phyloP scores from a whole-genome alignment of 2,329 filamentous ascomycete genomes.

The Colletotrichum nymphaeae region DNA sequence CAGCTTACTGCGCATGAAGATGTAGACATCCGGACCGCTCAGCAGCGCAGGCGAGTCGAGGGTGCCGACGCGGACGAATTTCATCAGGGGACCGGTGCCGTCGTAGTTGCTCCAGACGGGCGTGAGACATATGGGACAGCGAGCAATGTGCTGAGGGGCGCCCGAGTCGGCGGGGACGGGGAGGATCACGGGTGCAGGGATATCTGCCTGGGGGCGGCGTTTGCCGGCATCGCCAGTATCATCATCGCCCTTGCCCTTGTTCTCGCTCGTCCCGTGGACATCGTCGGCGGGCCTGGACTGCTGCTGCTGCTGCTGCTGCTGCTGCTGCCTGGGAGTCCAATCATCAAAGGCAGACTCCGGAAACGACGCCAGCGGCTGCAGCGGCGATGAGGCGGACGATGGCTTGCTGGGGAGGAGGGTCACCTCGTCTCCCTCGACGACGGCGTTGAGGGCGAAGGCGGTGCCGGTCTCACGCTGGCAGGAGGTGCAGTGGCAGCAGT shows the following conservation, averaged over 20 bases:
- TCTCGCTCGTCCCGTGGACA: not conserved
- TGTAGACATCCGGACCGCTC: slow-evolving; percentile 57
- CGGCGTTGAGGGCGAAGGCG: slow-evolving; percentile 52
- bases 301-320: not conserved
- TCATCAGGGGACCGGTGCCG: slow-evolving; percentile 43
- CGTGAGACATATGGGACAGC: slow-evolving; percentile 55
- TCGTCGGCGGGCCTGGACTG: not conserved
- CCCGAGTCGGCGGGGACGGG: slow-evolving; percentile 53
- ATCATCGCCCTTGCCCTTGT: not conserved
- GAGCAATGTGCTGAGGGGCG: slow-evolving; percentile 51
- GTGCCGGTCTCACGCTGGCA: slow-evolving; percentile 59
- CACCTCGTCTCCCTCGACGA: slow-evolving; percentile 53
- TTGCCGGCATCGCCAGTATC: not conserved
- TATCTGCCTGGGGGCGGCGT: not conserved
- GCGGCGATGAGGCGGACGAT: slow-evolving; percentile 23
- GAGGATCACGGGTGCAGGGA: slow-evolving; percentile 38
- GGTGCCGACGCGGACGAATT: slow-evolving; percentile 57
- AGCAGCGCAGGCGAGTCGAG: slow-evolving; percentile 51
- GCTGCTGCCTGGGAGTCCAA: slow-evolving; percentile 15
- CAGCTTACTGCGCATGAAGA: slow-evolving; percentile 53
- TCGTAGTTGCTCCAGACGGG: slow-evolving; percentile 56
- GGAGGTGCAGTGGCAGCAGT: slow-evolving; percentile 60
- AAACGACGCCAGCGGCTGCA: slow-evolving; percentile 15
- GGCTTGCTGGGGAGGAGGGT: slow-evolving; percentile 42
- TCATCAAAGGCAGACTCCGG: slow-evolving; percentile 9